Percentiles rank a stretch among this genome's conserved stretches.
Conservation (phyloP, 2,329 filamentous ascomycete genomes). For the Aspergillus ustus region DNA sequence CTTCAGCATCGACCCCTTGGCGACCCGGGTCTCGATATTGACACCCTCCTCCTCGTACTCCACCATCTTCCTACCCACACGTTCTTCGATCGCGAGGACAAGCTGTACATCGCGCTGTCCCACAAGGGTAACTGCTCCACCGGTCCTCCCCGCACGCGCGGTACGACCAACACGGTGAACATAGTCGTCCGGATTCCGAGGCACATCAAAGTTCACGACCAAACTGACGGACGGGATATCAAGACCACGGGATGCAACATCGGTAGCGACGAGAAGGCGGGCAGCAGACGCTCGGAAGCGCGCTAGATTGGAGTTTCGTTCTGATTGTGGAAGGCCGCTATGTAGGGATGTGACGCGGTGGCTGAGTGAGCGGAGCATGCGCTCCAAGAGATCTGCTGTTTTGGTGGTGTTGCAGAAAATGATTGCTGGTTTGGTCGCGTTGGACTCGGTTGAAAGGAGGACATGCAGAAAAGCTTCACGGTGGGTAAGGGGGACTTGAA, state of each 20-base stretch:
- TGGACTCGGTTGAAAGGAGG: conserved; percentile 78
- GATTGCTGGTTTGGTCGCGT: conserved; percentile 77
- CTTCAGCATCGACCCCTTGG: conserved; percentile 79
- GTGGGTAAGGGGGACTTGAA: conserved; percentile 88
- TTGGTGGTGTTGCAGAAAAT: conserved; percentile 93
- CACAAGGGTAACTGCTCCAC: conserved; percentile 84
- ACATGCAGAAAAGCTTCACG: conserved; percentile 94
- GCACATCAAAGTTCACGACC: conserved; percentile 94
- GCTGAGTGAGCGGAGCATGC: conserved; percentile 80
- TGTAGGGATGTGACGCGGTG: conserved; percentile 93
- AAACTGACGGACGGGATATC: conserved; percentile 91
- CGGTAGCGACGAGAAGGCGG: conserved; percentile 88
- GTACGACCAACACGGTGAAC: conserved; percentile 96
- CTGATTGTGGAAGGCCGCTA: conserved; percentile 80
- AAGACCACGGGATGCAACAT: conserved; percentile 90
- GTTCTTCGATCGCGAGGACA: conserved; percentile 83
- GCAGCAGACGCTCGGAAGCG: conserved; percentile 90
- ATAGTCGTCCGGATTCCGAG: conserved; percentile 95
- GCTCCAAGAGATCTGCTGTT: conserved; percentile 87
- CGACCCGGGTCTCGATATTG: conserved; percentile 87
- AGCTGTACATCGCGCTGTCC: conserved; percentile 92
- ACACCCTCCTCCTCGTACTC: conserved; percentile 89
- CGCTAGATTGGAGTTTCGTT: conserved; percentile 84
- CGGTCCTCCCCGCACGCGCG: conserved; percentile 83
- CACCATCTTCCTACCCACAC: conserved; percentile 78